These are phyloP conservation scores for Claviceps spartinae DNA, from an alignment of 2,329 filamentous ascomycete genomes.

Conservation along the genomic window DNA sequence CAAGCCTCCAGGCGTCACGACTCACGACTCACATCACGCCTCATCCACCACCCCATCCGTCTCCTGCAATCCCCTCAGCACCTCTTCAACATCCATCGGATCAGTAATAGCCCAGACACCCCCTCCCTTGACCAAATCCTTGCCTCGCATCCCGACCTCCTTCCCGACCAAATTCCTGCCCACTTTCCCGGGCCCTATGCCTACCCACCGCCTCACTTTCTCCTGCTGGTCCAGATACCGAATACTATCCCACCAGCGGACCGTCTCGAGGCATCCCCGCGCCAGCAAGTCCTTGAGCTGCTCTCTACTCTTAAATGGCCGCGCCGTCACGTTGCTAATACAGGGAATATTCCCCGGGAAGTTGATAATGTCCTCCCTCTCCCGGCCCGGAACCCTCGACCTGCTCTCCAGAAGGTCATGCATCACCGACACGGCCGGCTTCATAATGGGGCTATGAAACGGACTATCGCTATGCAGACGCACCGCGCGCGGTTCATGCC, in stretches of 20 bases:
- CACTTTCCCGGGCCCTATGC: slow-evolving; percentile 87
- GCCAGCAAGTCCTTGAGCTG: slow-evolving; percentile 70
- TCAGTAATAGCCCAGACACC: slow-evolving; percentile 88
- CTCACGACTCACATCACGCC: slow-evolving; percentile 7
- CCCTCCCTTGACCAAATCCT: slow-evolving; percentile 69
- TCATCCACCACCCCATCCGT: slow-evolving; percentile 42
- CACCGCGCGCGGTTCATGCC: slow-evolving; percentile 82
- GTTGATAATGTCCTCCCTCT: slow-evolving; percentile 51
- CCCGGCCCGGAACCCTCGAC: slow-evolving; percentile 37
- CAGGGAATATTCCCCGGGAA: slow-evolving; percentile 68
- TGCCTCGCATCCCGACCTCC: slow-evolving; percentile 75
- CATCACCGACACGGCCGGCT: slow-evolving; percentile 66
- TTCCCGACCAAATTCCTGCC: slow-evolving; percentile 88
- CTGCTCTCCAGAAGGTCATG: slow-evolving; percentile 48
- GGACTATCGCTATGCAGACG: slow-evolving; percentile 76
- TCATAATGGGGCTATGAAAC: slow-evolving; percentile 88
- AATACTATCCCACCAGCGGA: slow-evolving; percentile 90
- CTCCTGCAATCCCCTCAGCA: slow-evolving; percentile 50
- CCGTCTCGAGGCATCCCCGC: slow-evolving; percentile 77
- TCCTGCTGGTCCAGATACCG: slow-evolving; percentile 75
- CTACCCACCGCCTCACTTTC: slow-evolving; percentile 73
- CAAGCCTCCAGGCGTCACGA: too few relatives aligned
- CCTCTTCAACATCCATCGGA: slow-evolving; percentile 60
- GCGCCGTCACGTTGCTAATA: slow-evolving; percentile 73
- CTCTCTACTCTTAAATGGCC: slow-evolving; percentile 59